Base-by-base conservation (phyloP, 2,329 filamentous ascomycete species). In the Colletotrichum caudatum region DNA sequence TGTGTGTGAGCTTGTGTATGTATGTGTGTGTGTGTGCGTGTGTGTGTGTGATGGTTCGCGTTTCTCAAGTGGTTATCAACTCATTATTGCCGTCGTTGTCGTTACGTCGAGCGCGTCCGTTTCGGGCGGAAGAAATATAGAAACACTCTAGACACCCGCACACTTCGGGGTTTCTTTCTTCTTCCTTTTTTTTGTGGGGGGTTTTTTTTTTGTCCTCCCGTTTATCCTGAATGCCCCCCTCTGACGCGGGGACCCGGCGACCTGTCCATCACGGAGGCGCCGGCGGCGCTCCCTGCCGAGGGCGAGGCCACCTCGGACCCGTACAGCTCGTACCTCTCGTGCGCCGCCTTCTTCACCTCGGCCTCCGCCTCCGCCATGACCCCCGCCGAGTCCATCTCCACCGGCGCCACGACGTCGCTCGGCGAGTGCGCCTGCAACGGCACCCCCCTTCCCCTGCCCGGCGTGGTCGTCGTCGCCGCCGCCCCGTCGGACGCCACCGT, bases 351-450 rank as follows among this genome's bases (percentile, higher is more conserved):
- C 16, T 80, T 77, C 16, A 74, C 75, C 37, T 72, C 57, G 14
- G 3, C 29, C 26, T n/a, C 48, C 67, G 75, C 56, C 46, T 29
- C 46, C 9, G 41, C 37, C 39, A 57, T 46, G 29, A 62, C 66
- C 59, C 61, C 60, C 48, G 18, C 74, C 57, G 84, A 83, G 71
- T 84, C 87, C 16, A 90, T 87, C 80, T 90, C 88, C 3, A 90
- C 86, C 5, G 88, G 84, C 26, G 80, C 81, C 0, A 82, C 78
- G 51, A 88, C 87, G 74, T 89, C 86, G 12, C 80, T 82, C 5
- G 87, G 87, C 18, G 79, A 80, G 16, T 86, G 79, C 9, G 88
- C 86, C 56, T 78, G 77, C 29, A 81, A 64, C 3, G 84, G 83
- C 29, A 87, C 84, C 0, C 82, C 83, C 44, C 81, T 78, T n/a